Conservation (phyloP, 768 basidiomycete genomes). For the Galerina marginata region DNA sequence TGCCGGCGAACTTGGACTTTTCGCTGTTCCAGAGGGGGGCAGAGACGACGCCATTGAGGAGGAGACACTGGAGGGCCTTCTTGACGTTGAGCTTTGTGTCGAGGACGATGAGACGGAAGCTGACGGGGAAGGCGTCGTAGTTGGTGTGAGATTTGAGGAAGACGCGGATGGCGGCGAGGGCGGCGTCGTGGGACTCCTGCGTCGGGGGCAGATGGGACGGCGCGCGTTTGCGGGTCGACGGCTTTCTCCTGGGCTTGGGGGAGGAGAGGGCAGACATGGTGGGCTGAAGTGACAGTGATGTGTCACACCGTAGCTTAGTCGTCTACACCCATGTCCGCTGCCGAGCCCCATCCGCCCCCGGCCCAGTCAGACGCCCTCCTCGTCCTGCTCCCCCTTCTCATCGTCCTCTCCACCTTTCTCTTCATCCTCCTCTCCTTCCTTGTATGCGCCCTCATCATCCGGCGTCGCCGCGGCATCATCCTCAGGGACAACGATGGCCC, state of each 20-base stretch:
- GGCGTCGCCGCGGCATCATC: conserved; percentile 76
- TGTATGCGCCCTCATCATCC: conserved; percentile 84
- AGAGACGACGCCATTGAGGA: conserved; percentile 93
- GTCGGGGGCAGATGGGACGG: conserved; percentile 62
- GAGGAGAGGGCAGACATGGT: conserved; percentile 59
- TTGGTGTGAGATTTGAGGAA: conserved; percentile 86
- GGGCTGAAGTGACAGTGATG: conserved; percentile 18
- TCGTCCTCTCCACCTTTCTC: conserved; percentile 91
- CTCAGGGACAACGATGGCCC: conserved; percentile 91
- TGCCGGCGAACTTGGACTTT: conserved; percentile 90
- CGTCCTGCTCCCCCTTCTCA: conserved; percentile 91
- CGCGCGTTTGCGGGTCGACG: conserved; percentile 63
- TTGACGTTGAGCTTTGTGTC: conserved; percentile 96
- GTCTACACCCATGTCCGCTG: conserved; percentile 8
- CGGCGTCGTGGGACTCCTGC: conserved; percentile 71
- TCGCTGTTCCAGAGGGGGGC: conserved; percentile 99
- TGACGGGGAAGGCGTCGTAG: conserved; percentile 98
- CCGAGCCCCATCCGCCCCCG: conserved; percentile 23
- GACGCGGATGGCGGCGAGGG: conserved; percentile 70
- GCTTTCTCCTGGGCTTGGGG: conserved; percentile 56
- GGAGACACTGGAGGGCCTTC: conserved; percentile 88
- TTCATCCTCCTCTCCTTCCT: conserved; percentile 93
- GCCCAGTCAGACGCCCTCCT: conserved; percentile 68
- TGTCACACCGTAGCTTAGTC: background rate
- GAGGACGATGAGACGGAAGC: conserved; percentile 94